These are phyloP conservation scores for Atalantia buxifolia DNA, from an alignment of 345 rosid species.

Conservation along the genomic window DNA sequence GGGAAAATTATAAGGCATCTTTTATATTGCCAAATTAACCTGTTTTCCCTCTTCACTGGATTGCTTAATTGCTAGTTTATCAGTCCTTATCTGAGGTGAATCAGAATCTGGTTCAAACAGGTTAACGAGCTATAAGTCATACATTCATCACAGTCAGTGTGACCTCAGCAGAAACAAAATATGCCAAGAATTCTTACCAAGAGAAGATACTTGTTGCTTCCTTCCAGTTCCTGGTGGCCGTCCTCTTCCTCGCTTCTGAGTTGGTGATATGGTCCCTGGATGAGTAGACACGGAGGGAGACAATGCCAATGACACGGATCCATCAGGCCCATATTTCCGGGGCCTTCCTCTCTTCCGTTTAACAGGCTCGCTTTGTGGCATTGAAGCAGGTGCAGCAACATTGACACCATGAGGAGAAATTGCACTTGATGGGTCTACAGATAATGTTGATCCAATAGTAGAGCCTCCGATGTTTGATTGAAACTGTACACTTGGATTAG, in stretches of 20 bases:
- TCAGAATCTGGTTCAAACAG: too few species aligned
- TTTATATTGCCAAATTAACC: too few species aligned
- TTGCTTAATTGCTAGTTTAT: too few species aligned
- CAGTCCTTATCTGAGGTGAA: too few species aligned
- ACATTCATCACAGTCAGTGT: background rate
- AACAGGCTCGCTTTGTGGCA: constrained; percentile 46
- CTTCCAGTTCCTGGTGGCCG: constrained; percentile 85
- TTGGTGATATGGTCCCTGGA: constrained; percentile 47
- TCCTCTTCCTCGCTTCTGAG: constrained; percentile 88
- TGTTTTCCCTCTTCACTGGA: too few species aligned
- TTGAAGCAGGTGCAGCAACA: constrained; percentile 41
- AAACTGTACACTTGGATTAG: constrained; percentile 50
- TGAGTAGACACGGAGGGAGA: constrained; percentile 61
- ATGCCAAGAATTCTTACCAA: constrained; percentile 40
- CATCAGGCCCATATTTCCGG: constrained; percentile 78
- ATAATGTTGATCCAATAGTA: constrained; percentile 45
- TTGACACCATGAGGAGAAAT: constrained; percentile 55
- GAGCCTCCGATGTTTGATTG: constrained; percentile 51
- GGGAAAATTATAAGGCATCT: too few species aligned
- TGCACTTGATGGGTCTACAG: constrained; percentile 51
- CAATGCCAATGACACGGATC: constrained; percentile 73
- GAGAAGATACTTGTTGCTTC: constrained; percentile 69
- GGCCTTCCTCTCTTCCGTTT: constrained; percentile 93
- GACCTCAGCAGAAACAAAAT: background rate
- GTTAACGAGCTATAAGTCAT: background rate